Evolutionary conservation across 2,329 filamentous ascomycete species (phyloP), one percentile per base, ranked within the genome.

Genomic region (Helicocarpus griseus): DNA sequence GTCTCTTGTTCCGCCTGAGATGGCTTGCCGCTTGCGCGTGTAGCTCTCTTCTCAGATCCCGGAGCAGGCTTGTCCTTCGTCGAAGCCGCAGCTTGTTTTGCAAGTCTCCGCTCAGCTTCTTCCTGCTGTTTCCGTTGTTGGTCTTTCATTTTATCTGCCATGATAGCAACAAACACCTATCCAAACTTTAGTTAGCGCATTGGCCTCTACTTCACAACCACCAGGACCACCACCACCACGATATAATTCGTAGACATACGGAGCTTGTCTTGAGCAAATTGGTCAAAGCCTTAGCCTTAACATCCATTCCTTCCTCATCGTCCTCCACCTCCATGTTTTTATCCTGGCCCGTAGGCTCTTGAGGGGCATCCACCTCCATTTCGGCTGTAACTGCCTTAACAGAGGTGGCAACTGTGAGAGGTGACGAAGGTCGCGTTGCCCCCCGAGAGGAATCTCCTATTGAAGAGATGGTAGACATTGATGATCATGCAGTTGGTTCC

Each of bases 81-180:
- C 17, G 65, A 63, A 24, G 59, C 53, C 11, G 60, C 57, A 17
- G 61, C 55, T 53, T 65, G 60, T 53, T 67, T 71, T 7, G 66
- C 63, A 0, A 66, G 69, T 39, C 65, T 64, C 36, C 65, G 61
- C 44, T 58, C 61, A 5, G 70, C 70, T 39, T 72, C 65, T 49
- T 74, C 72, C 53, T 72, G 69, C 46, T 74, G 72, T 48, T 69
- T 69, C 48, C 59, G 62, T 54, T 70, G 63, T 53, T 70, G 65
- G 31, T 67, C 62, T 54, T 73, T 73, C 72, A 74, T 74, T 53
- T 72, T 73, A 47, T 74, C 72, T 21, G 71, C 70, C 72, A 74
- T 74, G 33, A 74, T 74, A 2, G 72, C 70, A 13, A 73, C 72
- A 50, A 74, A 74, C 1, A 74, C 72, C 69, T 72, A 21, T 47